phyloP scores from a whole-genome alignment of 352 stramenopile species.

The Globisporangium heterothallicum region DNA sequence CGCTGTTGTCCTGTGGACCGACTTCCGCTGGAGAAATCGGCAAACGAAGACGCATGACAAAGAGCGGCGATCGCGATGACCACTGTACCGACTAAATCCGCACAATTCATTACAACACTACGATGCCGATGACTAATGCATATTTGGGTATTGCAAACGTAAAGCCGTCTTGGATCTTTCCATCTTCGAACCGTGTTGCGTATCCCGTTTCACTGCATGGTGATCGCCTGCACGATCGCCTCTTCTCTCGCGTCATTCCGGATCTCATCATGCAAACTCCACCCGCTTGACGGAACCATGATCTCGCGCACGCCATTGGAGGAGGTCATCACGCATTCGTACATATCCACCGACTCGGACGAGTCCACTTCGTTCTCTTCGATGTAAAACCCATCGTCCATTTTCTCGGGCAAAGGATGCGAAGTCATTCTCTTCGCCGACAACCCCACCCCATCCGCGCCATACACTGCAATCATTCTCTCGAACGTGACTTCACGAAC shows the following conservation, averaged over 20 bases:
- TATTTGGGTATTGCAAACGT: too few species aligned
- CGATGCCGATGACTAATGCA: too few species aligned
- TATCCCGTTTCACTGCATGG: slow-evolving; percentile 18
- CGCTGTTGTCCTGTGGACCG: slow-evolving; percentile 32
- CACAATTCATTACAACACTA: too few species aligned
- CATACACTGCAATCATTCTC: slow-evolving; percentile 44
- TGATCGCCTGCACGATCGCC: slow-evolving; percentile 43
- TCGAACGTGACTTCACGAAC: slow-evolving; percentile 61
- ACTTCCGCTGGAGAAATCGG: not conserved
- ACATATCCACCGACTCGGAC: slow-evolving; percentile 19
- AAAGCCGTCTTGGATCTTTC: too few species aligned
- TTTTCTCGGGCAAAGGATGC: slow-evolving; percentile 22
- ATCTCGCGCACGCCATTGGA: slow-evolving; percentile 52
- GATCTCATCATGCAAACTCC: slow-evolving; percentile 18
- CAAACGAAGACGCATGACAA: not conserved
- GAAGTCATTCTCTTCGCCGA: slow-evolving; percentile 28
- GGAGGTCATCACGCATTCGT: slow-evolving; percentile 46
- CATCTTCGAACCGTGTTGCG: too few species aligned
- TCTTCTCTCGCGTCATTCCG: slow-evolving; percentile 39
- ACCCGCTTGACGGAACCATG: slow-evolving; percentile 10
- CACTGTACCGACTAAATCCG: too few species aligned
- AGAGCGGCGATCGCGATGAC: too few species aligned
- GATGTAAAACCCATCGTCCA: slow-evolving; percentile 47
- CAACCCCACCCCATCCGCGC: slow-evolving; percentile 35
- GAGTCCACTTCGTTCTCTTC: slow-evolving; percentile 40